phyloP scores from a whole-genome alignment of 805 yeast species.

The Cyberlindnera suaveolens region DNA sequence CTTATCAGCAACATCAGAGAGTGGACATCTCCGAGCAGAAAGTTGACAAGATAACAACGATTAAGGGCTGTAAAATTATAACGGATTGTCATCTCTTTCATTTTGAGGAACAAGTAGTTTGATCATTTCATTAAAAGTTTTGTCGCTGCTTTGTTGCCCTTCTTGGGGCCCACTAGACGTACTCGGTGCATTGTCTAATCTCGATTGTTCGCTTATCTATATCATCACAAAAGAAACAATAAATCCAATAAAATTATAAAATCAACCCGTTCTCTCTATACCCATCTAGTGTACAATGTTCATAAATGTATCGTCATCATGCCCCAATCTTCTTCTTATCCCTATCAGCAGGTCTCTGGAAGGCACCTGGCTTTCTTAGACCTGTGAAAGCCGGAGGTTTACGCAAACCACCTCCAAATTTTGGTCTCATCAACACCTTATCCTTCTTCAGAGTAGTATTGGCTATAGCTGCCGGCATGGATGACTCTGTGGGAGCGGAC shows the following conservation, averaged over 20 bases:
- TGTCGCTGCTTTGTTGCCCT: no score
- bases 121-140: no score
- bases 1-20: background rate
- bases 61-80: no score
- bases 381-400: constrained; percentile 21
- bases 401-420: constrained; percentile 19
- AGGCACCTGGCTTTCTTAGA: constrained; percentile 25
- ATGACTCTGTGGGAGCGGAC: background rate
- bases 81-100: no score
- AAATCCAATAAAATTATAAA: no score
- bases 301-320: constrained; percentile 3
- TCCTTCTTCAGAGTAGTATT: constrained; percentile 6
- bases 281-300: constrained; percentile 11
- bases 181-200: no score
- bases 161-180: no score
- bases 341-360: constrained; percentile 22
- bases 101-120: no score
- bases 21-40: no score
- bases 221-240: background rate
- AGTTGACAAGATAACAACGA: no score
- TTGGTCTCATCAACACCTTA: constrained; percentile 17
- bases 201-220: background rate
- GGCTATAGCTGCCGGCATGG: background rate
- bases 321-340: constrained; percentile 17
- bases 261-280: background rate